Conservation (phyloP, 1,139 yeast genomes). For the Yamadazyma spencermartinsiae region DNA sequence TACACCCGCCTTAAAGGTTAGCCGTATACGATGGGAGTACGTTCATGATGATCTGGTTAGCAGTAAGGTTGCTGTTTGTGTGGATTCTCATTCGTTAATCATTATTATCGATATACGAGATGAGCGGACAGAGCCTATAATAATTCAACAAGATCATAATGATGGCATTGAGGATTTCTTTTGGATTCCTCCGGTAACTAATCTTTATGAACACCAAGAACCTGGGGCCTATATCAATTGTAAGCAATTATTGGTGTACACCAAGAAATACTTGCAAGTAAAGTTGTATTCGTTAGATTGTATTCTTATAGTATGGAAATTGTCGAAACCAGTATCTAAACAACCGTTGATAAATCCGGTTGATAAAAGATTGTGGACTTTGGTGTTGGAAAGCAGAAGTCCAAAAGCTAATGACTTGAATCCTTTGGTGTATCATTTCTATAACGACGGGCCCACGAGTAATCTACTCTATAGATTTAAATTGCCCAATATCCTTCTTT, state of each 20-base stretch:
- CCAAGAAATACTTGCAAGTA: constrained; percentile 27
- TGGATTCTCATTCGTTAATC: constrained; percentile 23
- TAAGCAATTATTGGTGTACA: constrained; percentile 35
- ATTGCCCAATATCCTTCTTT: constrained; percentile 18
- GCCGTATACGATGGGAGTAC: constrained; percentile 31
- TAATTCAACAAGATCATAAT: constrained; percentile 26
- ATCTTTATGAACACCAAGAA: constrained; percentile 4
- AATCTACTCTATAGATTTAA: constrained; percentile 22
- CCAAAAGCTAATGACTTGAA: constrained; percentile 11
- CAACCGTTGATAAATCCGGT: constrained; percentile 14
- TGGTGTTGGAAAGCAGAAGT: constrained; percentile 22
- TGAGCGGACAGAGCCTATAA: constrained; percentile 25
- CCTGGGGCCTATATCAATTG: constrained; percentile 34
- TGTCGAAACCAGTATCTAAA: constrained; percentile 24
- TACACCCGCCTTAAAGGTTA: constrained; percentile 1
- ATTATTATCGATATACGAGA: constrained; percentile 24
- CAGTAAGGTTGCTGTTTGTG: constrained; percentile 29
- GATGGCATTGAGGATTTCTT: constrained; percentile 35
- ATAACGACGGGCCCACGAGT: constrained; percentile 37
- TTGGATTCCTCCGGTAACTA: constrained; percentile 35
- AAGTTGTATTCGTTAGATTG: constrained; percentile 42
- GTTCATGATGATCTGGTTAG: constrained; percentile 13
- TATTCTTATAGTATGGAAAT: constrained; percentile 31
- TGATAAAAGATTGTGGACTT: constrained; percentile 29
- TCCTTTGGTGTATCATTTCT: constrained; percentile 35